Conservation (phyloP, 805 yeast genomes). For the Lachancea waltii region DNA sequence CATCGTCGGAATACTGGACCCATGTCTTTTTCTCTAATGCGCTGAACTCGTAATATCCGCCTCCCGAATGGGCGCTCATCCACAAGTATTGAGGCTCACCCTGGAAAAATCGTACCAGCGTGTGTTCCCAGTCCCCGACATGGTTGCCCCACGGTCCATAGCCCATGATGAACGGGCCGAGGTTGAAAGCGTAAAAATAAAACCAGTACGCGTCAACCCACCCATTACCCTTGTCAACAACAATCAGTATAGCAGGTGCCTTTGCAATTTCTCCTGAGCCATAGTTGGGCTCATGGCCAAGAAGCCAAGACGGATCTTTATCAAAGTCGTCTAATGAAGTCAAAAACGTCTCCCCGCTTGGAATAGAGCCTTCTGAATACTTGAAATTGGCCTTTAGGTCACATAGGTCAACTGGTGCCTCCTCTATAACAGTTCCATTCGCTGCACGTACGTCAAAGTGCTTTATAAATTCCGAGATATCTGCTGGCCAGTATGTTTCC, state of each 20-base stretch:
- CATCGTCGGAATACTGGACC: conserved; percentile 83
- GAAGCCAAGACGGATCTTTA: conserved; percentile 73
- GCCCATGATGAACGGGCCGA: conserved; percentile 97
- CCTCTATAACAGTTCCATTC: conserved; percentile 39
- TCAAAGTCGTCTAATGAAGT: conserved; percentile 68
- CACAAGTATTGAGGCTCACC: conserved; percentile 80
- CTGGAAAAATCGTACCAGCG: conserved; percentile 72
- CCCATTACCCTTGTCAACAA: conserved; percentile 89
- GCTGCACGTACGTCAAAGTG: conserved; percentile 54
- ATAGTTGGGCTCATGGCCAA: conserved; percentile 70
- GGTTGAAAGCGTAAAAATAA: conserved; percentile 86
- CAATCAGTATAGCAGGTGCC: conserved; percentile 78
- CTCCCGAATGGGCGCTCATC: conserved; percentile 99
- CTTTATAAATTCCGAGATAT: conserved; percentile 58
- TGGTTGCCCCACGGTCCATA: conserved; percentile 96
- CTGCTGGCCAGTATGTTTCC: conserved; percentile 80
- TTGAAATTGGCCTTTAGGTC: conserved; percentile 16
- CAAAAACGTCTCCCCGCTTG: conserved; percentile 42
- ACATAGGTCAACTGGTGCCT: conserved; percentile 26
- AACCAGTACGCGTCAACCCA: conserved; percentile 97
- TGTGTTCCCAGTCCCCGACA: conserved; percentile 98
- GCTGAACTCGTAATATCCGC: conserved; percentile 77
- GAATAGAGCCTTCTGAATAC: conserved; percentile 15
- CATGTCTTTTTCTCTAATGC: conserved; percentile 55
- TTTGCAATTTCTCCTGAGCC: conserved; percentile 61